Conservation (phyloP, 805 yeast genomes). For the baker's yeast (Saccharomyces cerevisiae) region DNA sequence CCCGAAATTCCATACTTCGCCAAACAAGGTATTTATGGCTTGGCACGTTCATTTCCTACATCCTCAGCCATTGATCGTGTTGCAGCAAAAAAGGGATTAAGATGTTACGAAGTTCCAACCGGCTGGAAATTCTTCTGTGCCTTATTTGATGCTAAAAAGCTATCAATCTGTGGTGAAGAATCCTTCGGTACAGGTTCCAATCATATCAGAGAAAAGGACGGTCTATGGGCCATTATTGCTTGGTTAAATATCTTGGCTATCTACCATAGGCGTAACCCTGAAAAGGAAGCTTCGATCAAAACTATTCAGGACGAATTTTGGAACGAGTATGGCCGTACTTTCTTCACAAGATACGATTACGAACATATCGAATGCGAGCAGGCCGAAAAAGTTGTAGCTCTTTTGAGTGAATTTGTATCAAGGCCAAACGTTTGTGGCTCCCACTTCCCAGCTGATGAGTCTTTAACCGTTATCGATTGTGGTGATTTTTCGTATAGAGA, state of each 20-base stretch:
- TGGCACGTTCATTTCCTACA: slow-evolving; percentile 97
- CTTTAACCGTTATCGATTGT: slow-evolving; percentile 57
- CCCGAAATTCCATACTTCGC: slow-evolving; percentile 86
- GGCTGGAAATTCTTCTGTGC: slow-evolving; percentile 99
- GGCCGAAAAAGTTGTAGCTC: slow-evolving; percentile 59
- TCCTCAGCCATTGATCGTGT: slow-evolving; percentile 89
- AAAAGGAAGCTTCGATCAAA: slow-evolving; percentile 55
- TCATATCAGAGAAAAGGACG: slow-evolving; percentile 96
- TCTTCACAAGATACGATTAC: slow-evolving; percentile 90
- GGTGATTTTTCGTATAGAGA: slow-evolving; percentile 91
- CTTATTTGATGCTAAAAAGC: slow-evolving; percentile 82
- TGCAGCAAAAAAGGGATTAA: slow-evolving; percentile 65
- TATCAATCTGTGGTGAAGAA: slow-evolving; percentile 97
- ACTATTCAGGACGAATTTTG: slow-evolving; percentile 81
- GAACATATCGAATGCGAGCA: slow-evolving; percentile 74
- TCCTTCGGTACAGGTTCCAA: slow-evolving; percentile 97
- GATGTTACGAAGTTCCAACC: slow-evolving; percentile 91
- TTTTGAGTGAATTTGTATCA: slow-evolving; percentile 37
- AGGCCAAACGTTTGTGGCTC: slow-evolving; percentile 42
- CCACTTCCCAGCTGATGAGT: slow-evolving; percentile 37
- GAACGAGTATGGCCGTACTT: slow-evolving; percentile 91
- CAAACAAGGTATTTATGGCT: slow-evolving; percentile 77
- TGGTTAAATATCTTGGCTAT: slow-evolving; percentile 94
- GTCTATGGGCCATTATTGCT: slow-evolving; percentile 94
- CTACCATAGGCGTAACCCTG: slow-evolving; percentile 55